These are phyloP conservation scores for Suillus alpinus DNA, from an alignment of 768 basidiomycete genomes.

Conservation along the genomic window DNA sequence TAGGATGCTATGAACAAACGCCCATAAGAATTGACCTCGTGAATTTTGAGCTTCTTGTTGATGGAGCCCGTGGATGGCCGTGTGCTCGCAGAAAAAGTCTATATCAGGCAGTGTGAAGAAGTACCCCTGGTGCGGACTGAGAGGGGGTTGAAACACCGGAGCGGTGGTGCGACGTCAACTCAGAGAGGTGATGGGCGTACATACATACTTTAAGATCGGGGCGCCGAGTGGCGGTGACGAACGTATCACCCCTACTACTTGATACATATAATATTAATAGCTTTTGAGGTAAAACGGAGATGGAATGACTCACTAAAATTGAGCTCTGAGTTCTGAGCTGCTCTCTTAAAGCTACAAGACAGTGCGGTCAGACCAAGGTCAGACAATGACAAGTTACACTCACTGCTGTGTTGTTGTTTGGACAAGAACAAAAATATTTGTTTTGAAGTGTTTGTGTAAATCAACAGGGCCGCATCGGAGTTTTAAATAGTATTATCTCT, in stretches of 20 bases:
- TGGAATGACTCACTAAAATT: not conserved
- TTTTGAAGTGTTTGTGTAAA: conserved; percentile 25
- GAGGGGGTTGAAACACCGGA: not conserved
- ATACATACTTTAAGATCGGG: not conserved
- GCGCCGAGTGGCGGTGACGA: not conserved
- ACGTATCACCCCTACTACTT: not conserved
- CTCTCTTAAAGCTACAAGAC: too few relatives aligned
- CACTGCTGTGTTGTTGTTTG: too few relatives aligned
- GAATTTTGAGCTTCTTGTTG: not conserved
- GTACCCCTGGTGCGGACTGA: not conserved
- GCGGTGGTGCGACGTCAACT: not conserved
- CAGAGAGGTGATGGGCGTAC: not conserved
- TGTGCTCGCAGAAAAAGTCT: not conserved
- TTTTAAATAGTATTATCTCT: conserved; percentile 31
- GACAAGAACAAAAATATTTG: conserved; percentile 8
- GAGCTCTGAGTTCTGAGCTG: not conserved
- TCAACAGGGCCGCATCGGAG: conserved; percentile 29
- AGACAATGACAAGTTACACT: not conserved
- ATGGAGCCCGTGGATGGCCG: not conserved
- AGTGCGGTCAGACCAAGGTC: too few relatives aligned
- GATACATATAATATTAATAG: not conserved
- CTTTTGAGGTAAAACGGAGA: not conserved
- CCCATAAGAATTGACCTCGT: not conserved
- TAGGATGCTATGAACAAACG: not conserved
- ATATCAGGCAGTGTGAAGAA: not conserved